Percentiles rank a stretch among this genome's conserved stretches.
These are phyloP conservation scores for Rubroshorea leprosula DNA, from an alignment of 345 rosid species.

Conservation along the genomic window DNA sequence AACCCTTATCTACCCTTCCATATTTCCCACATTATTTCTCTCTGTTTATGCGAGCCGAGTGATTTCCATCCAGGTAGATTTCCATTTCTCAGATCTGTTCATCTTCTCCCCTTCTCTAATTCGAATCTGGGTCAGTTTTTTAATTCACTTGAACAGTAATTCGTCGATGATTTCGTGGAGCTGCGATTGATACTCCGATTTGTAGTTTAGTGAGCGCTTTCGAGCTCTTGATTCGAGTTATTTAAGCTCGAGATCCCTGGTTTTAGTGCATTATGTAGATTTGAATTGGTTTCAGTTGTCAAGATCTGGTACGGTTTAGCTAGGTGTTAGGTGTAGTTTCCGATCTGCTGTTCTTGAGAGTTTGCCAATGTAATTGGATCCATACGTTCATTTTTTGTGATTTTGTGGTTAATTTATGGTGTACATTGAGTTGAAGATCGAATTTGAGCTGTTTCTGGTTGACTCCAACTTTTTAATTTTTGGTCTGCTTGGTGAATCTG, in stretches of 20 bases:
- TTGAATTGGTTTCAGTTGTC: conserved; percentile 8
- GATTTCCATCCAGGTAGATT: conserved; percentile 17
- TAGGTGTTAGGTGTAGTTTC: conserved; percentile 20
- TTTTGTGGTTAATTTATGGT: too few species aligned
- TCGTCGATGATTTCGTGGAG: conserved; percentile 26
- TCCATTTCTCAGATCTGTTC: conserved; percentile 7
- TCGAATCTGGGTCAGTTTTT: conserved; percentile 22
- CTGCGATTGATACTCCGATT: conserved; percentile 19
- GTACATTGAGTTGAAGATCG: not conserved
- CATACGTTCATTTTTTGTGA: too few species aligned
- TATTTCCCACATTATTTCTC: not conserved
- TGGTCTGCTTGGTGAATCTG: not conserved
- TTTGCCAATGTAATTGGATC: conserved; percentile 14
- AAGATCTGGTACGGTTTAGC: conserved; percentile 20
- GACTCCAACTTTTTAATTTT: not conserved
- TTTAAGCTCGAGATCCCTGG: conserved; percentile 4
- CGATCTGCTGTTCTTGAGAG: conserved; percentile 4
- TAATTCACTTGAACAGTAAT: not conserved
- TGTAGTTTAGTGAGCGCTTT: conserved; percentile 5
- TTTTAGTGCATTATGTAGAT: conserved; percentile 5
- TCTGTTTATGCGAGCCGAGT: conserved; percentile 13
- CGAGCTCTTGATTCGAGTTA: not conserved
- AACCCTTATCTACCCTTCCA: conserved; percentile 3
- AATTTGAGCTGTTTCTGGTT: not conserved
- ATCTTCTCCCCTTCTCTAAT: conserved; percentile 15